Evolutionary conservation across 2,329 filamentous ascomycete species (phyloP), one percentile per base, ranked within the genome.

Genomic region (Fusarium keratoplasticum): DNA sequence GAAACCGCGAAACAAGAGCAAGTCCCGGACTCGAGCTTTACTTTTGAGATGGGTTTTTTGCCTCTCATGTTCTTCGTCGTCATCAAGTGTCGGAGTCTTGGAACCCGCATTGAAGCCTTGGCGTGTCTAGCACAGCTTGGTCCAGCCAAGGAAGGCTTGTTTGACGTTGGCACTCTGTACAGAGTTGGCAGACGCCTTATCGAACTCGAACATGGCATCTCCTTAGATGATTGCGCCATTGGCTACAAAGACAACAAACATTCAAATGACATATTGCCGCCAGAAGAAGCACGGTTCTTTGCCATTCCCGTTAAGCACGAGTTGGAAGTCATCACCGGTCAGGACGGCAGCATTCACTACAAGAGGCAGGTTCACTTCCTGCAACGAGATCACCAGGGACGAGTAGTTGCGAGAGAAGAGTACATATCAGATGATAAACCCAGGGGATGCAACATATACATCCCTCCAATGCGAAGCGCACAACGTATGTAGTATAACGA

Each of bases 81-180:
- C 3, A 16, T 40, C 2, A 69, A 70, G 2, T 70, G 67, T 2
- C 35, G 67, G 1, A 38, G 20, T 2, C 9, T 70, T 1, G 3
- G 25, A 20, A 35, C 25, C n/a, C 59, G 67, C 1, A 13, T 31
- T 0, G 14, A 3, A 3, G 67, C 59, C 31, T 47, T 70, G 14
- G 36, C 29, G 4, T 40, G 14, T 2, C 5, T 69, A 8, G 65
- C 22, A 2, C 42, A 25, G 18, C 52, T 70, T 13, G 59, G 66
- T 4, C 29, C 42, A 3, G 59, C 67, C 2, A 70, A 70, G 16
- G 67, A 70, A 14, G 67, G 67, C 0, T 3, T 70, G 6, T 70
- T 70, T 11, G 66, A 70, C 11, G 67, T 64, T 5, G 67, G 67
- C 5, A 70, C 67, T 20, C 2, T 69, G 1, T 70, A 69, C 4